A percentile compares a stretch with the other conserved stretches of the same genome.
Conservation (phyloP, 139 green algal species). For the Picochlorum sp. region DNA sequence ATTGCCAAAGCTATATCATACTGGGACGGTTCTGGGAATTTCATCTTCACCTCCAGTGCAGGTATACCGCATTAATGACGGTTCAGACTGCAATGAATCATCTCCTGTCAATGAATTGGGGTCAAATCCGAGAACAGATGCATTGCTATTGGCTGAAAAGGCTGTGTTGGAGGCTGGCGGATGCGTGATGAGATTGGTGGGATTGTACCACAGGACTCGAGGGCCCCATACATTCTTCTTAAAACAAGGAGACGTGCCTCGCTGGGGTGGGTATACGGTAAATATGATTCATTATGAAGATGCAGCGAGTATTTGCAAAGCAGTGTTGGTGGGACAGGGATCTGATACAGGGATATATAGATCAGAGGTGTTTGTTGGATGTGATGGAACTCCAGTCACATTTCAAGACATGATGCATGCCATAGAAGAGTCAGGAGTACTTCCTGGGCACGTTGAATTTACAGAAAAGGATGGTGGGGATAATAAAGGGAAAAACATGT, state of each 20-base stretch:
- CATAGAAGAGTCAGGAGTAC: slow-evolving; percentile 15
- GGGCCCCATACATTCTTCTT: slow-evolving; percentile 93
- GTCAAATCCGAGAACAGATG: slow-evolving; percentile 53
- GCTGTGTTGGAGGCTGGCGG: slow-evolving; percentile 65
- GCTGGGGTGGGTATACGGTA: slow-evolving; percentile 64
- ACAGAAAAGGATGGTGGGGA: slow-evolving; percentile 19
- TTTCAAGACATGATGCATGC: slow-evolving; percentile 63
- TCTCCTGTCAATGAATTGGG: slow-evolving; percentile 49
- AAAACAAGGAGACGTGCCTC: slow-evolving; percentile 38
- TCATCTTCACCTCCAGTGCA: slow-evolving; percentile 89
- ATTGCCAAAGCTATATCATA: slow-evolving; percentile 45
- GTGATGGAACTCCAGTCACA: slow-evolving; percentile 61
- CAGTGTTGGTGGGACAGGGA: slow-evolving; percentile 25
- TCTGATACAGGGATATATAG: slow-evolving; percentile 20
- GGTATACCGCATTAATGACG: slow-evolving; percentile 71
- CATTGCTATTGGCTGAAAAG: slow-evolving; percentile 66
- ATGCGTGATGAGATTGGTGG: slow-evolving; percentile 83
- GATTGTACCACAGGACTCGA: slow-evolving; percentile 76
- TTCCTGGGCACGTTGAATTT: slow-evolving; percentile 33
- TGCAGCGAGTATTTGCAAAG: slow-evolving; percentile 61
- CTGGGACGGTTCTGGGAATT: slow-evolving; percentile 75
- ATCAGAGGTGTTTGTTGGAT: slow-evolving; percentile 56
- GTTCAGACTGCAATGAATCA: slow-evolving; percentile 49
- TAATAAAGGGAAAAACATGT: slow-evolving; percentile 57
- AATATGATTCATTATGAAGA: slow-evolving; percentile 99